Base-by-base conservation (phyloP, 768 basidiomycete species). In the Vararia minispora region DNA sequence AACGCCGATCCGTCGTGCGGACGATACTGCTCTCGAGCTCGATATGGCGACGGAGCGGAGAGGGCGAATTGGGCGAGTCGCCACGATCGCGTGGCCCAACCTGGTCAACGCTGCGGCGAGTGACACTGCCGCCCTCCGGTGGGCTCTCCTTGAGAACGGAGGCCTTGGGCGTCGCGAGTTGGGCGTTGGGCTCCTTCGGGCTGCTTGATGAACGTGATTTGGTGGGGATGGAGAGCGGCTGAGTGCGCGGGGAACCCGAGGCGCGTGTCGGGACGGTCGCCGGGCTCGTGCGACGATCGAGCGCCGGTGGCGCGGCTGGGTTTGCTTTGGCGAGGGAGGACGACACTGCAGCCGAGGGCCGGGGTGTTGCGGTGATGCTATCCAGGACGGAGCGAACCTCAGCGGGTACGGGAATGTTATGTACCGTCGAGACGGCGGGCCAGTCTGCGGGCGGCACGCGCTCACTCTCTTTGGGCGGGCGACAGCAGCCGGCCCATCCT, bases 401-500 rank as follows among this genome's bases (percentile, higher is more conserved):
- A 10, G 66, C 53, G 13, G 86, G 86, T 44, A 87, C 84, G 38
- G 78, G 68, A 39, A 87, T 64, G 42, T 72, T 70, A 52, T 88
- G 80, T 9, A 87, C 74, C 44, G 71, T 67, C 58, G 74, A 79
- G 55, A 89, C 83, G 22, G 82, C 72, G 47, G 68, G 74, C 86
- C 86, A 90, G 56, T 87, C 85, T 3, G 79, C 77, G 35, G 76
- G 68, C 16, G 70, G 73, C 40, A 89, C 77, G 46, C 69, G 55
- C 45, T 69, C 66, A 49, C 71, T 66, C 56, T 89, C 86, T 21
- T 59, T 60, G 2, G 86, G 86, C 0, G 84, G 63, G n/a, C 84
- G 76, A 65, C 86, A 90, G 64, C 86, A 90, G 27, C 86, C 86
- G 28, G 87, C 87, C 83, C 84, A 89, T 16, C 86, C 86, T 24